Evolutionary conservation across 139 green algal genomes (phyloP).

Genomic region (Micromonas pusilla): DNA sequence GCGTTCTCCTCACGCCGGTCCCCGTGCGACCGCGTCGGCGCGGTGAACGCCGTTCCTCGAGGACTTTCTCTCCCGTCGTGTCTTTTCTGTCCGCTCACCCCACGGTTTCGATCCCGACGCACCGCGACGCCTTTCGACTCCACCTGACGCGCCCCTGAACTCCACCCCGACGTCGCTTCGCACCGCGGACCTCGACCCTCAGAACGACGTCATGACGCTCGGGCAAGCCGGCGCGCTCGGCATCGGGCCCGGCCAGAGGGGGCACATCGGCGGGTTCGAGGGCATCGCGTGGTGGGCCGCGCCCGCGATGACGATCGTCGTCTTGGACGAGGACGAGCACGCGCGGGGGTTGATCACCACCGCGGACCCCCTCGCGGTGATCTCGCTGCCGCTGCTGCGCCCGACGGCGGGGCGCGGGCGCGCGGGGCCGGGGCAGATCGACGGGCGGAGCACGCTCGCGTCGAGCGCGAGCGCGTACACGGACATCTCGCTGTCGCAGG

Average conservation of each 20-base stretch:
- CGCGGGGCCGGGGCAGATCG: too few relatives aligned
- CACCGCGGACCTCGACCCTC: neutral
- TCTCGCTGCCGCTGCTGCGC: constrained; percentile 3
- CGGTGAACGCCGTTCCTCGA: too few relatives aligned
- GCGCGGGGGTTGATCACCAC: neutral
- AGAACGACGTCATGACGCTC: neutral
- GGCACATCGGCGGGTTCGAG: neutral
- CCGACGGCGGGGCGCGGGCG: too few relatives aligned
- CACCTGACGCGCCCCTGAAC: too few relatives aligned
- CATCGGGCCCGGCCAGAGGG: neutral
- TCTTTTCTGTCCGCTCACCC: too few relatives aligned
- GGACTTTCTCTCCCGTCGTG: too few relatives aligned
- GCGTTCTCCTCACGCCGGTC: too few relatives aligned
- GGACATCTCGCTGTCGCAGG: too few relatives aligned
- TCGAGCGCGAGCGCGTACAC: neutral
- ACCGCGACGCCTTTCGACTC: too few relatives aligned
- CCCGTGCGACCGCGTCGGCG: too few relatives aligned
- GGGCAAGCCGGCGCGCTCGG: neutral
- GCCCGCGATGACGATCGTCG: constrained; percentile 8
- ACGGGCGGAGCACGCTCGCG: neutral
- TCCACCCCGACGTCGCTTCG: too few relatives aligned
- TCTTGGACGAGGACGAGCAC: constrained; percentile 8
- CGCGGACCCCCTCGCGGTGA: constrained; percentile 1
- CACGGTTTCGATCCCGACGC: too few relatives aligned
- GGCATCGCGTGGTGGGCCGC: constrained; percentile 22